Base-by-base conservation (phyloP, 345 rosid species). In the Corchorus capsularis region DNA sequence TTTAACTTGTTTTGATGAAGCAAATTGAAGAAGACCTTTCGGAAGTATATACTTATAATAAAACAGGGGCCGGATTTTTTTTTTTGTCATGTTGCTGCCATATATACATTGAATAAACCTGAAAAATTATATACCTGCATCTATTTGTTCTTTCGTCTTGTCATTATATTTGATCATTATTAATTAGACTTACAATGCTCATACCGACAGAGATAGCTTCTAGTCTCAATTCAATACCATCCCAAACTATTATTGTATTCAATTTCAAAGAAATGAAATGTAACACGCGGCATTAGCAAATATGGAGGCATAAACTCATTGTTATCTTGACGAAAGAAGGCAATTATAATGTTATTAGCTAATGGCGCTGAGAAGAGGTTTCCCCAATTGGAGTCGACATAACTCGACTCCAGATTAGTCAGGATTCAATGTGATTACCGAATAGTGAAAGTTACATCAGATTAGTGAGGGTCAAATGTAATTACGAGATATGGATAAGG, bases 121-220 rank as follows among this genome's bases (percentile, higher is more conserved):
- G 39, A 46, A 20, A 67, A 46, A 67, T 27, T 27, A 27, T 39
- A 39, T 46, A 45, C 19, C 34, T 52, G 16, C 47, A 34, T 50
- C 32, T 32, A 15, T 16, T 16, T 6, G 55, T 67, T 46, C 55
- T 67, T 22, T 67, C 19, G 2, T 46, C 47, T 13, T 46, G 17
- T 67, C 71, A 67, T 47, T 49, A 64, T 64, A 41, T 41, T 41
- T 64, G 69, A 50, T 69, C 57, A 70, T 70, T 20, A 53, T 35
- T 11, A 70, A n/a, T 52, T 57, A 20, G 62, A 57, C 62, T 53
- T 2, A 70, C 73, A 10, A 70, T 35, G 5, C 10, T n/a, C 73
- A 35, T 70, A 70, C 73, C 73, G 73, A 70, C 73, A 53, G 19
- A 10, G 27, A 27, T 27, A 27, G 46, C 60, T 69, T 69, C 17